Conservation (phyloP, 768 basidiomycete species). For the Russula lepida region DNA sequence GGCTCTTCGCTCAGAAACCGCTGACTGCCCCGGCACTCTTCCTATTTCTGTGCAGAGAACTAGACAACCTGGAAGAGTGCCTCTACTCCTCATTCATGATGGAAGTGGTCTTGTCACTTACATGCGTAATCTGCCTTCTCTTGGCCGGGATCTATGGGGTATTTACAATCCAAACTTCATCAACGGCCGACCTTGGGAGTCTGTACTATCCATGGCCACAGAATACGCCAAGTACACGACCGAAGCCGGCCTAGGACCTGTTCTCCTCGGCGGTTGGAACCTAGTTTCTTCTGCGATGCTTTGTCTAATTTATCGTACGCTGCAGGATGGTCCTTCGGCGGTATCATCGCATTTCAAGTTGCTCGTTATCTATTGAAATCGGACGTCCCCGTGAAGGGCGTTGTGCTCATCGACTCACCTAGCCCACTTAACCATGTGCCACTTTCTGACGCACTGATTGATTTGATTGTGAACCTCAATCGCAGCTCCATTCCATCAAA, state of each 20-base stretch:
- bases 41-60: conserved; percentile 35
- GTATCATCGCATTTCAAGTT: conserved; percentile 60
- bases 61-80: conserved; percentile 10
- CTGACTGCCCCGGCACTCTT: conserved; percentile 23
- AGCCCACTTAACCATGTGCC: conserved; percentile 44
- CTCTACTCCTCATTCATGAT: conserved; percentile 67
- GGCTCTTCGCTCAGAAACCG: not conserved
- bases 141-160: conserved; percentile 51
- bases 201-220: conserved; percentile 43
- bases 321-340: conserved; percentile 74
- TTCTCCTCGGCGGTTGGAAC: conserved; percentile 52
- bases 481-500: conserved; percentile 26
- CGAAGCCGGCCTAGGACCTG: conserved; percentile 29
- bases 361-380: conserved; percentile 41
- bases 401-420: conserved; percentile 63
- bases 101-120: conserved; percentile 56
- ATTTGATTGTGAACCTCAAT: conserved; percentile 33
- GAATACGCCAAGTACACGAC: conserved; percentile 40
- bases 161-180: conserved; percentile 49
- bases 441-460: conserved; percentile 45
- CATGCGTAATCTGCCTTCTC: conserved; percentile 37
- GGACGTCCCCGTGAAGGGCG: conserved; percentile 42
- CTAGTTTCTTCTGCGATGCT: not conserved
- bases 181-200: conserved; percentile 38
- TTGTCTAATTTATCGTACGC: not conserved